phyloP scores from a whole-genome alignment of 2,329 filamentous ascomycete species.

The Penicillium sp. region DNA sequence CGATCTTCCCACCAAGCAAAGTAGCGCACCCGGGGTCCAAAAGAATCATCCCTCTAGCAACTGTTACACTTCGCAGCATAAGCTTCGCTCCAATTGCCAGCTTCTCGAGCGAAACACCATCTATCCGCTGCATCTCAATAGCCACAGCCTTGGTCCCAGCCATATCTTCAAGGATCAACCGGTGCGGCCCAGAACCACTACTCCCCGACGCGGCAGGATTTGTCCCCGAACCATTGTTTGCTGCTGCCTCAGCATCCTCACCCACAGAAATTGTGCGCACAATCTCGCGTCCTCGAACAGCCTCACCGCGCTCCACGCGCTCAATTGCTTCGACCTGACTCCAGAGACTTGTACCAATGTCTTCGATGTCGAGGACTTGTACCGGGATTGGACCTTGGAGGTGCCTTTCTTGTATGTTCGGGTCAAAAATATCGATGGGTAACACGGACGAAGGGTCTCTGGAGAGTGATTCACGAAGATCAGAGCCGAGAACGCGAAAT shows the following conservation, averaged over 20 bases:
- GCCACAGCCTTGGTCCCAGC: slow-evolving; percentile 68
- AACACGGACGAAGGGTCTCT: slow-evolving; percentile 50
- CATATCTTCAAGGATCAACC: slow-evolving; percentile 79
- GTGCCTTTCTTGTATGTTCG: slow-evolving; percentile 54
- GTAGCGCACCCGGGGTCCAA: slow-evolving; percentile 67
- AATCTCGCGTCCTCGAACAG: slow-evolving; percentile 71
- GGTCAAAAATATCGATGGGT: slow-evolving; percentile 59
- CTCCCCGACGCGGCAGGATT: slow-evolving; percentile 11
- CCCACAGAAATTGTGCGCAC: slow-evolving; percentile 67
- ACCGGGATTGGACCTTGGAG: slow-evolving; percentile 67
- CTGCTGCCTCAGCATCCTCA: slow-evolving; percentile 43
- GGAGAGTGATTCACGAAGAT: slow-evolving; percentile 65
- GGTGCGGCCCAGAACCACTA: slow-evolving; percentile 62
- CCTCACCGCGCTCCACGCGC: slow-evolving; percentile 52
- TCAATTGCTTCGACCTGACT: slow-evolving; percentile 76
- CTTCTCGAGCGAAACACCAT: slow-evolving; percentile 60
- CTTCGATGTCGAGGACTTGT: slow-evolving; percentile 84
- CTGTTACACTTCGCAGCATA: slow-evolving; percentile 63
- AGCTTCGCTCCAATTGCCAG: slow-evolving; percentile 79
- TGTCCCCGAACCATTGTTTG: slow-evolving; percentile 15
- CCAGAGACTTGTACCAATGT: slow-evolving; percentile 77
- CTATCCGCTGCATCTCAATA: slow-evolving; percentile 68
- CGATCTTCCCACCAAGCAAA: slow-evolving; percentile 86
- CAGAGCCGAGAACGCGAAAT: slow-evolving; percentile 74
- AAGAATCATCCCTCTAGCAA: slow-evolving; percentile 75